Conservation (phyloP, 352 stramenopile species). For the Phytophthora pluvialis region DNA sequence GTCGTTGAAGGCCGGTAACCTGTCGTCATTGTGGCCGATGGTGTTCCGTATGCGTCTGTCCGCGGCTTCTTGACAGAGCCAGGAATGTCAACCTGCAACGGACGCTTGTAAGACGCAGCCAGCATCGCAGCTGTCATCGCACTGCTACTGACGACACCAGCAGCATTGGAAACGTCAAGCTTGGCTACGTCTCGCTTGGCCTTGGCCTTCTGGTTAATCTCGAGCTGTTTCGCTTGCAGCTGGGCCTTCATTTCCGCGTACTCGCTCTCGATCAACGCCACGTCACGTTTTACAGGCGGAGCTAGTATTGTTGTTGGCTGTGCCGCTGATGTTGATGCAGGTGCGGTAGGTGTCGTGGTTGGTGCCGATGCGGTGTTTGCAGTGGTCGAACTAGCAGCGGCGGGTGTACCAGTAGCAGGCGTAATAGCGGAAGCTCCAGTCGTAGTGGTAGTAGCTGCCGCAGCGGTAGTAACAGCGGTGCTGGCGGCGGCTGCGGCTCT, state of each 20-base stretch:
- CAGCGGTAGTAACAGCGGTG: conserved; percentile 9
- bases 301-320: conserved; percentile 2
- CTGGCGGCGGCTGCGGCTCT: conserved; percentile 8
- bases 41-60: conserved; percentile 1
- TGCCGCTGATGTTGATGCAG: neutral
- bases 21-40: neutral
- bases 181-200: conserved; percentile 36
- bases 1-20: conserved; percentile 18
- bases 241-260: conserved; percentile 72
- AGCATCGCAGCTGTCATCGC: conserved; percentile 23
- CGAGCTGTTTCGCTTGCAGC: conserved; percentile 54
- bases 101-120: conserved; percentile 31
- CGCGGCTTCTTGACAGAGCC: conserved; percentile 34
- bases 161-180: conserved; percentile 18
- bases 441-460: neutral
- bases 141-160: conserved; percentile 1
- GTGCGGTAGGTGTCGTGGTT: neutral
- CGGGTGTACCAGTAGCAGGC: neutral
- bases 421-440: neutral
- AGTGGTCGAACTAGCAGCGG: conserved; percentile 2
- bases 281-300: conserved; percentile 23
- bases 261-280: conserved; percentile 52
- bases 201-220: conserved; percentile 43
- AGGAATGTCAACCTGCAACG: conserved; percentile 35
- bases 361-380: neutral